These are phyloP conservation scores for Alternaria sp. DNA, from an alignment of 2,329 filamentous ascomycete species.

Conservation along the genomic window DNA sequence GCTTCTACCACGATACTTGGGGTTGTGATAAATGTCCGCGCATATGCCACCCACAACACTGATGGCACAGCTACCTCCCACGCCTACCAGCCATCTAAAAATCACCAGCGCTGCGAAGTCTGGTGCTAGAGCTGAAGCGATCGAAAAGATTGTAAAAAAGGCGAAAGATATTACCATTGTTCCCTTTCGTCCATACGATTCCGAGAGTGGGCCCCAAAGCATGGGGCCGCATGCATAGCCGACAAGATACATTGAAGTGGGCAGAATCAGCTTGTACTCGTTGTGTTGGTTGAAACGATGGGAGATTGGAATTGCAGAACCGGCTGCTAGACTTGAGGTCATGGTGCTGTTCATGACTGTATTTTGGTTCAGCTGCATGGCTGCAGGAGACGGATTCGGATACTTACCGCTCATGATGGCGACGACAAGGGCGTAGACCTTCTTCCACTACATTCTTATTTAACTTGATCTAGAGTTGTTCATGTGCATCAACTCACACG, in stretches of 20 bases:
- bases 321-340: constrained; percentile 68
- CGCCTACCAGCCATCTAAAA: constrained; percentile 56
- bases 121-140: constrained; percentile 56
- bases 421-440: constrained; percentile 63
- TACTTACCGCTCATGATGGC: constrained; percentile 63
- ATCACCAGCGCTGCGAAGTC: constrained; percentile 56
- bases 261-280: constrained; percentile 56
- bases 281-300: constrained; percentile 64
- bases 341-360: constrained; percentile 70
- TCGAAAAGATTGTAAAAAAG: constrained; percentile 56
- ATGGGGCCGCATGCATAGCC: constrained; percentile 59
- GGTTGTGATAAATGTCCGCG: constrained; percentile 70
- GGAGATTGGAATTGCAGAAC: constrained; percentile 67
- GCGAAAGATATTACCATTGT: constrained; percentile 62
- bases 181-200: constrained; percentile 57
- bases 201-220: constrained; percentile 56
- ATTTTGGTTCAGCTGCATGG: constrained; percentile 11
- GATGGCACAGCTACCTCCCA: constrained; percentile 60
- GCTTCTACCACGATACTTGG: constrained; percentile 49
- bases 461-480: not conserved
- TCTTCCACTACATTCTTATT: constrained; percentile 58
- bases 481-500: constrained; percentile 26
- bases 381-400: not conserved
- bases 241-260: constrained; percentile 61
- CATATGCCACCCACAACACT: constrained; percentile 68